A percentile compares a stretch with the other conserved stretches of the same genome.
Evolutionary conservation across 371 early-diverging fungal genomes (phyloP).

Genomic region (Smittium mucronatum): DNA sequence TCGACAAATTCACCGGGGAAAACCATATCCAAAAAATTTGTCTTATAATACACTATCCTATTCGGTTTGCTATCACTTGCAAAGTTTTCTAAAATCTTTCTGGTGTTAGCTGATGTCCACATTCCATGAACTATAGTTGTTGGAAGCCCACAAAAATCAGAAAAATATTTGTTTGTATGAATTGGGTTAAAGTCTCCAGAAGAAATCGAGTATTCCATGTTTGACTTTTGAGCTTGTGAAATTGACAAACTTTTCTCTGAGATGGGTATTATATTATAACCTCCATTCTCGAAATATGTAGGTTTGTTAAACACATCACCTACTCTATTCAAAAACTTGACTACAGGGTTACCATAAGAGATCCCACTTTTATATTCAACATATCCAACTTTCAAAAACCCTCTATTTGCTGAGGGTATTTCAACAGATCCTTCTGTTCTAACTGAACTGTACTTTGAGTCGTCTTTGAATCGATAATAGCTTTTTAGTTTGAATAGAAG

Average conservation of each 20-base stretch:
- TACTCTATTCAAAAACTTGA: conserved; percentile 12
- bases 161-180: conserved; percentile 89
- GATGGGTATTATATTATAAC: conserved; percentile 62
- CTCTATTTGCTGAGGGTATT: conserved; percentile 43
- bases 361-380: conserved; percentile 55
- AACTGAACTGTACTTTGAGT: conserved; percentile 43
- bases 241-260: not conserved
- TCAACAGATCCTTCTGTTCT: conserved; percentile 61
- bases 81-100: conserved; percentile 81
- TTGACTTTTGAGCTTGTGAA: not conserved
- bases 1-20: conserved; percentile 74
- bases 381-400: conserved; percentile 48
- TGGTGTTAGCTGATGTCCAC: conserved; percentile 89
- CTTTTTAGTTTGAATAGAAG: conserved; percentile 62
- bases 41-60: conserved; percentile 68
- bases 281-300: conserved; percentile 43
- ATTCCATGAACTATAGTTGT: conserved; percentile 94
- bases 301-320: conserved; percentile 13
- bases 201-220: not conserved
- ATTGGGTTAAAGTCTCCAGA: conserved; percentile 91
- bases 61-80: conserved; percentile 80
- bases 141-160: conserved; percentile 77
- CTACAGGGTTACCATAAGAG: conserved; percentile 15
- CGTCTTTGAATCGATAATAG: conserved; percentile 46
- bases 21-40: conserved; percentile 79